Evolutionary conservation across 257 asterid genomes (phyloP), one percentile per base, ranked within the genome.

Genomic region (Plantago major): DNA sequence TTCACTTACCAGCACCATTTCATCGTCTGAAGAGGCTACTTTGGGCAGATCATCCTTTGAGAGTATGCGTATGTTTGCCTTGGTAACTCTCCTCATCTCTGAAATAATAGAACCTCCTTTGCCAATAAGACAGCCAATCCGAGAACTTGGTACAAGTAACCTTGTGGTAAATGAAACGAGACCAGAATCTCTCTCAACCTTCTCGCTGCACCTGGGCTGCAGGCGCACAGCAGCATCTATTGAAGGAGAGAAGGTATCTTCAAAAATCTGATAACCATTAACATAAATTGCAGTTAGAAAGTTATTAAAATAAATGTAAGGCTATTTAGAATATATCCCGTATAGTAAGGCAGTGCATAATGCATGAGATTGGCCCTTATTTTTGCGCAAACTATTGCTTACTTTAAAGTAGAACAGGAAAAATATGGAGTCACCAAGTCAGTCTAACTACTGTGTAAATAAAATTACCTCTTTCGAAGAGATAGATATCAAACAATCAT

Each of bases 201-300:
- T 92, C 74, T 89, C 99, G 69, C 96, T 86, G 85, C 99, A 92
- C 76, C 94, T 86, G 17, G 99, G 96, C 76, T 92, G 97, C 84
- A 92, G 74, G 46, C 88, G 94, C 55, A 84, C 13, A 15, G 96
- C 99, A 51, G 99, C 99, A 68, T 86, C 99, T 15, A 92, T 74
- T 42, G 95, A 79, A 33, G 97, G 88, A 55, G 95, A 92, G 70
- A 82, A 86, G 16, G 96, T 51, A 57, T 89, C 97, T 69, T 89
- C 91, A 5, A 80, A 84, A 51, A 80, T 73, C 97, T 86, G 83
- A 46, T 40, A 58, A 45, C 43, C 42, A 11, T 64, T 9, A 59
- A 60, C 11, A 7, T 9, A 55, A 64, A 60, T 53, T 49, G 18
- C 13, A 60, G 14, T 71, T 60, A 70, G 42, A 65, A 63, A 58